phyloP scores from a whole-genome alignment of 805 yeast species.

The Wickerhamiella occidentalis region DNA sequence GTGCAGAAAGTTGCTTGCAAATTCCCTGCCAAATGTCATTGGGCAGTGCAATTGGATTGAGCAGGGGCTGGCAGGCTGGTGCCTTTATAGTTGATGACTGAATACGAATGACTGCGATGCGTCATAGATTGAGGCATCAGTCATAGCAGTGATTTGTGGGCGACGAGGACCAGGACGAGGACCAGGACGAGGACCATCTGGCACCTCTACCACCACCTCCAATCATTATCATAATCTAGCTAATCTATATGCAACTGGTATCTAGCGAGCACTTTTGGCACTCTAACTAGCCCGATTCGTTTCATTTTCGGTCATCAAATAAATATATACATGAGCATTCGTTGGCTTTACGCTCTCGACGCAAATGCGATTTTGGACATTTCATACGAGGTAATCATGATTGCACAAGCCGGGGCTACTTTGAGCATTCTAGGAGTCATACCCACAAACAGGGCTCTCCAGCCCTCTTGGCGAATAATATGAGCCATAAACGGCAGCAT shows the following conservation, averaged over 20 bases:
- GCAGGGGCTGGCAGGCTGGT: too few relatives aligned
- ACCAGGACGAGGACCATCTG: too few relatives aligned
- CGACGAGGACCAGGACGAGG: too few relatives aligned
- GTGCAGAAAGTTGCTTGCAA: too few relatives aligned
- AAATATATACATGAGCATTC: neutral
- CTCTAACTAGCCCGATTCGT: neutral
- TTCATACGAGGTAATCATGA: constrained; percentile 94
- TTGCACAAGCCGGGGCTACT: constrained; percentile 95
- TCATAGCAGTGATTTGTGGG: too few relatives aligned
- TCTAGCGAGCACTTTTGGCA: neutral
- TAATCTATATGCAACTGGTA: neutral
- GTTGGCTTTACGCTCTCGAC: neutral
- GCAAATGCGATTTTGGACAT: constrained; percentile 54
- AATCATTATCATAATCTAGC: neutral
- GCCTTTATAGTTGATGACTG: too few relatives aligned
- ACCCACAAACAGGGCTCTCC: constrained; percentile 78
- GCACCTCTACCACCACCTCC: too few relatives aligned
- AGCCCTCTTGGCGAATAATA: constrained; percentile 63
- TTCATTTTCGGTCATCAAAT: neutral
- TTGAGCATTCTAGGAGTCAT: constrained; percentile 74
- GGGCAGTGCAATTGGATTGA: too few relatives aligned
- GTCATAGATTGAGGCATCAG: too few relatives aligned
- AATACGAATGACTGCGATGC: too few relatives aligned
- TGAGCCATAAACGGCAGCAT: constrained; percentile 56
- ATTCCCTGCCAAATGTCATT: too few relatives aligned